Evolutionary conservation across 768 basidiomycete genomes (phyloP), one percentile per base, ranked within the genome.

Genomic region (Panaeolus cyanescens): DNA sequence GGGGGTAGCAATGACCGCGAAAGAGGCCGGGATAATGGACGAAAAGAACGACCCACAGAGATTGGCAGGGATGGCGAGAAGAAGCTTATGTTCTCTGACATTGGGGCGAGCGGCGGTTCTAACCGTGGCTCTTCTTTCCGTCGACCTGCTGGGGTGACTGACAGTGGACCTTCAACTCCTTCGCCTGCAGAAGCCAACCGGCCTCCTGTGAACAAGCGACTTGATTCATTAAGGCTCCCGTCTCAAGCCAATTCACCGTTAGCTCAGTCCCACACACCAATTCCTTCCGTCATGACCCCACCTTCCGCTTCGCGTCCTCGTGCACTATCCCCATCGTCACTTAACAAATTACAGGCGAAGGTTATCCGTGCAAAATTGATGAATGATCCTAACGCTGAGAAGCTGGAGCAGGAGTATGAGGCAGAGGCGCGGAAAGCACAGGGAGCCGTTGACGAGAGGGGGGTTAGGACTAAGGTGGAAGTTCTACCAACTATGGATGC

Each of bases 321-420:
- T 4, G 81, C 82, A 0, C 69, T 92, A 59, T 91, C 91, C 0
- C 88, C 89, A 2, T 89, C 90, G 1, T 92, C 91, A 15, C 77
- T 99, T 50, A 99, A 99, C 73, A 91, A 88, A 69, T 75, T 99
- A 1, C 96, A 99, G 73, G 96, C 96, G 3, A 90, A 90, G 66
- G 95, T 97, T 1, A 78, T 99, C 8, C 88, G 93, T 33, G 96
- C 97, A 4, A 96, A 91, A 71, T 81, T 99, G 32, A 91, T 92
- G 83, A 87, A 85, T 32, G 82, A 86, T n/a, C 81, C 90, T 1
- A 84, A 94, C 67, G 92, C 95, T 7, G 84, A 83, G 20, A 78
- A 80, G 42, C 77, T 99, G 39, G 94, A 99, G 75, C 79, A 81
- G 58, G 89, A 96, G 75, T 99, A 98, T 65, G 93, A 98, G 58